Percentiles rank a stretch among this genome's conserved stretches.
phyloP scores from a whole-genome alignment of 768 basidiomycete species.

The Phaeotremella fagi region DNA sequence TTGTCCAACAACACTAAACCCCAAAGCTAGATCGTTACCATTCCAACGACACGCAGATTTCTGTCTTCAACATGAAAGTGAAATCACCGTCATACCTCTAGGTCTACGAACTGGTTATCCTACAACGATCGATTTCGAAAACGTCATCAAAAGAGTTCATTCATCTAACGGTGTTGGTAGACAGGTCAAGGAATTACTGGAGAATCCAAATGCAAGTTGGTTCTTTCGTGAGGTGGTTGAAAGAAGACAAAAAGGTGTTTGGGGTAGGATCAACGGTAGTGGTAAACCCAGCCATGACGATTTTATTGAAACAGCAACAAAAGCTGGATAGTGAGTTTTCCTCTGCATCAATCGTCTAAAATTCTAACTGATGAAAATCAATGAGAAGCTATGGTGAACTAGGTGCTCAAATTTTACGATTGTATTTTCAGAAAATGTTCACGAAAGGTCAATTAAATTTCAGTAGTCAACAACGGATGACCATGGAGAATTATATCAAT shows the following conservation, averaged over 20 bases:
- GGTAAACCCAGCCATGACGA: constrained; percentile 7
- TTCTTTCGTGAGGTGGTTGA: constrained; percentile 16
- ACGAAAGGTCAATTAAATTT: constrained; percentile 12
- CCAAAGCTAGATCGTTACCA: constrained; percentile 8
- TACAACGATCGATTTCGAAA: constrained; percentile 20
- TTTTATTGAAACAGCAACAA: constrained; percentile 8
- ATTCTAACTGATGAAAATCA: background rate
- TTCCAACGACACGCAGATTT: constrained; percentile 31
- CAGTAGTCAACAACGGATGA: background rate
- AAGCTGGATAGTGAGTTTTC: constrained; percentile 38
- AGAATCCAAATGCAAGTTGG: constrained; percentile 17
- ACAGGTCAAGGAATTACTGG: constrained; percentile 14
- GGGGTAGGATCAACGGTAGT: constrained; percentile 23
- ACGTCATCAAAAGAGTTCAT: constrained; percentile 11
- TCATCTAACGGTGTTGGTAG: constrained; percentile 16
- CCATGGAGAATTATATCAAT: constrained; percentile 64
- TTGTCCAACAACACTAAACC: constrained; percentile 5
- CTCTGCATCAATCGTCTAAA: background rate
- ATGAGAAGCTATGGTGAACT: constrained; percentile 34
- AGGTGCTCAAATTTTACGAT: constrained; percentile 20
- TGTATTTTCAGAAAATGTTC: constrained; percentile 20
- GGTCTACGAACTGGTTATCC: constrained; percentile 39
- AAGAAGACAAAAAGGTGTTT: constrained; percentile 7
- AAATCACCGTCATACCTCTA: constrained; percentile 30
- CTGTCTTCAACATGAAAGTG: constrained; percentile 33